Evolutionary conservation across 257 asterid genomes (phyloP), one percentile per base, ranked within the genome.

Genomic region (Solanum virginianum): DNA sequence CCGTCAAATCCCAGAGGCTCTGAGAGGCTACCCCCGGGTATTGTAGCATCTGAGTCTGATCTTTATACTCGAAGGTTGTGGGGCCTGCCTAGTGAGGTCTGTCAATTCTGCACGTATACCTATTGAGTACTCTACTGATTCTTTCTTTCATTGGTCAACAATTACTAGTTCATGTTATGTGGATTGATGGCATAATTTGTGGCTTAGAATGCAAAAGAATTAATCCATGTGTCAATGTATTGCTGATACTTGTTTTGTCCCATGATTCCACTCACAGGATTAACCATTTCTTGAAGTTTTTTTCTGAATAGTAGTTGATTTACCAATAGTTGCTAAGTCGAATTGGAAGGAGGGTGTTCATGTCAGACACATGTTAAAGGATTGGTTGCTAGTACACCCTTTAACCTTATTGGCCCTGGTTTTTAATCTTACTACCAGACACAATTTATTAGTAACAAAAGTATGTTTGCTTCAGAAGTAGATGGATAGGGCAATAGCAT

Each of bases 1-100:
- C 92, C 98, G 26, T 90, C 93, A 81, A 96, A 96, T 87, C 99
- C 99, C 82, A 91, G 92, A 88, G 99, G 99, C 12, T 90, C 98
- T 45, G 97, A 94, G 92, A 93, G 92, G 83, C 89, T 96, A 82
- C 98, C 99, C 16, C 97, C 97, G 16, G 97, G 96, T 43, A 88
- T 94, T 80, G 57, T 94, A 11, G 85, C 79, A 29, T 41, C 92
- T 2, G 96, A 92, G 74, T 91, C 98, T 82, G 98, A 94, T 88
- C 84, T 96, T 22, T 93, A 94, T 86, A 83, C 82, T 79, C 96
- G 96, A 84, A 92, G 99, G 88, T 88, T 93, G 69, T 94, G 96
- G 96, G 99, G 98, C 75, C 88, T 83, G 81, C 99, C 98, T 26
- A 89, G 86, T 43, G 97, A 94, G 98, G 98, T 95, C 66, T 72